Conservation (phyloP, 2,329 filamentous ascomycete species). For the Penicillium sp. region DNA sequence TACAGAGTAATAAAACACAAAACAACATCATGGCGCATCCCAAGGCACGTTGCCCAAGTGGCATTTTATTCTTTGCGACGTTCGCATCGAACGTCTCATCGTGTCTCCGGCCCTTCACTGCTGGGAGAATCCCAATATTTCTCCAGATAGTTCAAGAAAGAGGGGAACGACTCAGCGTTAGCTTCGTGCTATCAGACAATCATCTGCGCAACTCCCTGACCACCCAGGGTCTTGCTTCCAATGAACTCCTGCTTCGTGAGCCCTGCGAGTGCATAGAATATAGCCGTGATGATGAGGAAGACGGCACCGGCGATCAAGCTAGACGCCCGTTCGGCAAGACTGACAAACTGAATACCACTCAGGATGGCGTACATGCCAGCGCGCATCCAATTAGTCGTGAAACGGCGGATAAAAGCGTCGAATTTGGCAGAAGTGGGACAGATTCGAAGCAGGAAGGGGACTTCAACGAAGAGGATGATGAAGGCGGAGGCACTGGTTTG, state of each 20-base stretch:
- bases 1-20: constrained; percentile 20
- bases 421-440: constrained; percentile 91
- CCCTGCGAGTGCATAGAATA: constrained; percentile 66
- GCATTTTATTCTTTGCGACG: constrained; percentile 10
- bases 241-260: constrained; percentile 49
- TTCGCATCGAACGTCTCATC: constrained; percentile 23
- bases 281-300: constrained; percentile 70
- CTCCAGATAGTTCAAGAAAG: neutral
- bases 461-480: constrained; percentile 79
- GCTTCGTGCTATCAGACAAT: constrained; percentile 64
- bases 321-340: constrained; percentile 62
- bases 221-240: constrained; percentile 89
- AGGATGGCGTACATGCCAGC: constrained; percentile 81
- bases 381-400: constrained; percentile 97
- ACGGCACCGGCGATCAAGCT: constrained; percentile 85
- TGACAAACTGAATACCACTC: constrained; percentile 81
- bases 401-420: constrained; percentile 82
- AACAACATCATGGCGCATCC: constrained; percentile 24
- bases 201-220: constrained; percentile 93
- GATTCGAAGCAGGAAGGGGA: constrained; percentile 92
- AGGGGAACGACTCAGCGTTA: constrained; percentile 1
- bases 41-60: constrained; percentile 20
- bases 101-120: constrained; percentile 10
- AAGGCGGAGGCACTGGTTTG: constrained; percentile 64
- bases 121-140: constrained; percentile 1